phyloP scores from a whole-genome alignment of 768 basidiomycete species.

The Boletellus ananas region DNA sequence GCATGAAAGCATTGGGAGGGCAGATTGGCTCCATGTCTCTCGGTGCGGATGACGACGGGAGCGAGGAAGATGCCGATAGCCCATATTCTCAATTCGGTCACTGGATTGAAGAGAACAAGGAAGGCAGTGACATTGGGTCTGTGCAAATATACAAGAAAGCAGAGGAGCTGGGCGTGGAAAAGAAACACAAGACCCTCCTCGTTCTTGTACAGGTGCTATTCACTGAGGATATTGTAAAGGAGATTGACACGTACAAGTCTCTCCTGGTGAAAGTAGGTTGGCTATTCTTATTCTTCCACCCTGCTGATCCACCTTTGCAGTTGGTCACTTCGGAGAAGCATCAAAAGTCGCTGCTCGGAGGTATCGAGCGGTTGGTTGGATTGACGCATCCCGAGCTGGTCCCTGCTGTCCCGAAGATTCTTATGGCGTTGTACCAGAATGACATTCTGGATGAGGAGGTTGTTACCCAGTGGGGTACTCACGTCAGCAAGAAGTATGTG shows the following conservation, averaged over 20 bases:
- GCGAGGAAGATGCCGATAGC: slow-evolving; percentile 81
- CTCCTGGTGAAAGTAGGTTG: slow-evolving; percentile 65
- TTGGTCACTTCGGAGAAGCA: slow-evolving; percentile 92
- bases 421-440: slow-evolving; percentile 91
- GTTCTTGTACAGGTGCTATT: slow-evolving; percentile 85
- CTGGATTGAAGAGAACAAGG: slow-evolving; percentile 78
- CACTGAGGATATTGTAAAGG: slow-evolving; percentile 60
- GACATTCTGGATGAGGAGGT: slow-evolving; percentile 93
- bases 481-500: slow-evolving; percentile 94
- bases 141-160: slow-evolving; percentile 83
- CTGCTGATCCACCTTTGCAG: slow-evolving; percentile 36
- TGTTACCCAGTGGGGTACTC: slow-evolving; percentile 89
- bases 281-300: not conserved
- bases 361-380: slow-evolving; percentile 84
- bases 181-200: slow-evolving; percentile 88
- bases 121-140: slow-evolving; percentile 32
- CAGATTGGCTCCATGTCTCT: slow-evolving; percentile 50
- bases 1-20: slow-evolving; percentile 66
- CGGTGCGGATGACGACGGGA: slow-evolving; percentile 77
- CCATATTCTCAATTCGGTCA: slow-evolving; percentile 80
- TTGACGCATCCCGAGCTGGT: slow-evolving; percentile 69
- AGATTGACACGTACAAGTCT: slow-evolving; percentile 62
- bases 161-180: slow-evolving; percentile 87
- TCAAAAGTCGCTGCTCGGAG: slow-evolving; percentile 91
- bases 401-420: slow-evolving; percentile 75